Base-by-base conservation (phyloP, 139 green algal species). In the Zygnema circumcarinatum region DNA sequence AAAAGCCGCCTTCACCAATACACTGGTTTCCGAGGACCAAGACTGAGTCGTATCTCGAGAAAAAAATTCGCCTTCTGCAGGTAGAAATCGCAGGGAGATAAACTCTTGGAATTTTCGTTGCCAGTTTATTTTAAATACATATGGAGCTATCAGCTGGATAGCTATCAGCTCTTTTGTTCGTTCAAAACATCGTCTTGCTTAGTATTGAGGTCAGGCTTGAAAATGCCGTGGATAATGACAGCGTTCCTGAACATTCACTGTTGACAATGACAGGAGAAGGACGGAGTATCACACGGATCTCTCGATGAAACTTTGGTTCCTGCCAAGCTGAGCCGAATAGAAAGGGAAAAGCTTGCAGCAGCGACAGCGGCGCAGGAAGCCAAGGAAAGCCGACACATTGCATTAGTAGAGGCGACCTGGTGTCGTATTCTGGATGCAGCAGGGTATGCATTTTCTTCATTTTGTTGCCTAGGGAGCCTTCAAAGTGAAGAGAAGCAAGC, bases 351-450 rank as follows among this genome's bases (percentile, higher is more conserved):
- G 75, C 32, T 67, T 53, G 84, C 38, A 35, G 74, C 84, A 1
- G 75, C 84, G 25, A 42, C 39, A 35, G 84, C 84, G 31, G 84
- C 84, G 0, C 31, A 79, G 41, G 42, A 33, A 35, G 84, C 84
- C 32, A 67, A 33, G 35, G 80, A 78, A 33, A 22, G 20, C 11
- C 35, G 78, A 20, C 52, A 38, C 32, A 31, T 67, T 35, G 84
- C 84, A 35, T 68, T 89, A 31, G 38, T 89, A 38, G 84, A 89
- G 47, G 84, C 40, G 29, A 35, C 52, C 38, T 89, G 84, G 84
- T 89, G 84, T 41, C 78, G 84, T 41, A 87, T 89, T 40, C 75
- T 89, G 75, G 84, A 88, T 35, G 74, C 75, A 81, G 84, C 84
- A 11, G 78, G 84, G 84, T 89, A 42, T 74, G 39, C 11, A 82